A percentile compares a stretch with the other conserved stretches of the same genome.
Conservation (phyloP, 2,329 filamentous ascomycete species). For the Ascochyta lentis region DNA sequence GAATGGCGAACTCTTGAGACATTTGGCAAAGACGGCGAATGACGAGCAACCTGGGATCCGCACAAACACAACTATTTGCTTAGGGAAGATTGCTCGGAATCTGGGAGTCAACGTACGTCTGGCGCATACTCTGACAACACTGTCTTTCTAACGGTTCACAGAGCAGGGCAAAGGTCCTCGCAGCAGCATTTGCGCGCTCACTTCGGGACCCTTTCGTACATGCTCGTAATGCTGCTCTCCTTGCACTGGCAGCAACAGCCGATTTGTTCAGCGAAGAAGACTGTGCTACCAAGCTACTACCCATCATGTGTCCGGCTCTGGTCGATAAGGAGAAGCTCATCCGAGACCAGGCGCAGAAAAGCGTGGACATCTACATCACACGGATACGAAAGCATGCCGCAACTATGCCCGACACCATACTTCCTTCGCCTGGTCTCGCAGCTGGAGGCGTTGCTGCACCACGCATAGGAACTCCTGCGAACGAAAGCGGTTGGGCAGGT, state of each 20-base stretch:
- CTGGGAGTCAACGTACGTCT: constrained; percentile 67
- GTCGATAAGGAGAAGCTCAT: constrained; percentile 96
- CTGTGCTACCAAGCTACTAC: constrained; percentile 81
- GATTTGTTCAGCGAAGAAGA: constrained; percentile 92
- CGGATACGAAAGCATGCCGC: constrained; percentile 80
- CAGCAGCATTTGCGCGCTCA: constrained; percentile 88
- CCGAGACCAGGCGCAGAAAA: constrained; percentile 89
- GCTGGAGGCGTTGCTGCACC: constrained; percentile 60
- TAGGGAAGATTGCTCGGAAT: constrained; percentile 94
- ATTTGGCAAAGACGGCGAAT: constrained; percentile 94
- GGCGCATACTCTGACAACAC: neutral
- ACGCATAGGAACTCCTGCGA: constrained; percentile 81
- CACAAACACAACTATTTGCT: constrained; percentile 96
- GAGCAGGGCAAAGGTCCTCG: constrained; percentile 85
- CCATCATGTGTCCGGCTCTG: constrained; percentile 80
- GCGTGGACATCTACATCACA: constrained; percentile 83
- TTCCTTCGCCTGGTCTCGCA: constrained; percentile 68
- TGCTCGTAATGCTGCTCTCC: constrained; percentile 84
- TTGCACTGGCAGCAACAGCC: constrained; percentile 83
- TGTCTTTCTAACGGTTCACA: constrained; percentile 46
- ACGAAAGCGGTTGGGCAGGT: constrained; percentile 78
- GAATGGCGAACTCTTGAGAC: constrained; percentile 89
- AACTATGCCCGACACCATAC: constrained; percentile 78
- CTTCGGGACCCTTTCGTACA: constrained; percentile 94
- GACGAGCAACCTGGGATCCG: constrained; percentile 97